phyloP scores from a whole-genome alignment of 495 filamentous ascomycete genomes.

The Talaromyces stipitatus region DNA sequence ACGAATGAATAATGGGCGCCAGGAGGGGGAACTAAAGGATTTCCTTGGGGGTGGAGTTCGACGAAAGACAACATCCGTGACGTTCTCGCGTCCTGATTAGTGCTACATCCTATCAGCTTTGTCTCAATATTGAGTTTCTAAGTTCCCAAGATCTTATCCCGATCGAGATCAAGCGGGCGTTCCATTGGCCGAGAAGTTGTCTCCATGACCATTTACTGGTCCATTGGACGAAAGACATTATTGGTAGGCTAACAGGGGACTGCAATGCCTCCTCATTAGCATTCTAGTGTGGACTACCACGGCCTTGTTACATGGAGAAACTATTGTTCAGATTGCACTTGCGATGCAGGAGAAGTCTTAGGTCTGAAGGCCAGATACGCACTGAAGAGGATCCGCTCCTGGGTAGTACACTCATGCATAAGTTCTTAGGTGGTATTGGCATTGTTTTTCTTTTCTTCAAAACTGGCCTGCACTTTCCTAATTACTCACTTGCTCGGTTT shows the following conservation, averaged over 20 bases:
- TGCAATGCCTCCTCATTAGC: neutral
- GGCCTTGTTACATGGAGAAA: slow-evolving; percentile 1
- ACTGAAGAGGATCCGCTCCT: neutral
- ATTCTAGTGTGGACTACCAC: neutral
- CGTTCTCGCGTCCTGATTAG: neutral
- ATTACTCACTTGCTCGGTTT: slow-evolving; percentile 3
- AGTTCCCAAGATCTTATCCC: neutral
- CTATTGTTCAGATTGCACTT: neutral
- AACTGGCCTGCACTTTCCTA: slow-evolving; percentile 1
- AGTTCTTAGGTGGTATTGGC: neutral
- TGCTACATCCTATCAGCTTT: neutral
- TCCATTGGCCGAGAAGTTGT: neutral
- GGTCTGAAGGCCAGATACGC: neutral
- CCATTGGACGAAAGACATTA: neutral
- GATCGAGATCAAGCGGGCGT: neutral
- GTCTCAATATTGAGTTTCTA: neutral
- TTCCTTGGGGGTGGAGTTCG: neutral
- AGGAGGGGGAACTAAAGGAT: neutral
- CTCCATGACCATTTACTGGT: neutral
- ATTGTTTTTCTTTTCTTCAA: too few relatives aligned
- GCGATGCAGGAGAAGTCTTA: neutral
- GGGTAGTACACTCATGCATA: slow-evolving; percentile 4
- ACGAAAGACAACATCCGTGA: neutral
- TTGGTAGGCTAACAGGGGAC: neutral
- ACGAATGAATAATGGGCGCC: neutral